Evolutionary conservation across 1,139 yeast genomes (phyloP), one percentile per base, ranked within the genome.

Genomic region (Taphrina betulina): DNA sequence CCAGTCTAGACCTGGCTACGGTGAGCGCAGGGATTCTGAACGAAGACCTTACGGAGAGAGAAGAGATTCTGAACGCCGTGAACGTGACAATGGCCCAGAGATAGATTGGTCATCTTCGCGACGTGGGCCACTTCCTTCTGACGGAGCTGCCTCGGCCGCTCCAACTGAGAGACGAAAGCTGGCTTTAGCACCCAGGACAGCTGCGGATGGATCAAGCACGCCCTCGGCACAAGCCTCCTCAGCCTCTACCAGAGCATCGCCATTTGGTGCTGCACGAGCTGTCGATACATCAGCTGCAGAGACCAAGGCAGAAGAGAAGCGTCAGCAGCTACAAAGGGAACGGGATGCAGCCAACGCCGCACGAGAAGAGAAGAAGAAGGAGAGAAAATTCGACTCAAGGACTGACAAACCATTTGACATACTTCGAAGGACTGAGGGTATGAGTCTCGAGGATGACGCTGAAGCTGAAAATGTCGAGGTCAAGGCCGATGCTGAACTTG

Each of bases 251-350:
- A 62, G 63, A 51, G 31, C 57, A 46, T 68, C 51, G 58, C 71
- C 61, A 28, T 72, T 71, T 58, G 75, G 75, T 2, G 61, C 65
- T 1, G 75, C 75, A 43, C 68, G 68, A 60, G 75, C 75, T 16
- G 71, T 72, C 16, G 75, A 71, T 58, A 70, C 73, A 19, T 64
- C 51, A 16, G 56, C 61, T 24, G 57, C 58, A 28, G 53, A 68
- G 34, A 62, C 31, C 69, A 69, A 60, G 67, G 67, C 58, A 66
- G 64, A 57, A 64, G 66, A 62, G 60, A 60, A 67, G 61, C 60
- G 60, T 35, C 67, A 66, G 50, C 63, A 64, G 58, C 65, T 60
- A 63, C 63, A 63, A 57, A 63, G 60, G 44, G 60, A 50, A 38
- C 57, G 40, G 57, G 58, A 55, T 34, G 57, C 43, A 5, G 57